These are phyloP conservation scores for Larix sibirica DNA, from an alignment of 83 land plant species.

Conservation along the genomic window DNA sequence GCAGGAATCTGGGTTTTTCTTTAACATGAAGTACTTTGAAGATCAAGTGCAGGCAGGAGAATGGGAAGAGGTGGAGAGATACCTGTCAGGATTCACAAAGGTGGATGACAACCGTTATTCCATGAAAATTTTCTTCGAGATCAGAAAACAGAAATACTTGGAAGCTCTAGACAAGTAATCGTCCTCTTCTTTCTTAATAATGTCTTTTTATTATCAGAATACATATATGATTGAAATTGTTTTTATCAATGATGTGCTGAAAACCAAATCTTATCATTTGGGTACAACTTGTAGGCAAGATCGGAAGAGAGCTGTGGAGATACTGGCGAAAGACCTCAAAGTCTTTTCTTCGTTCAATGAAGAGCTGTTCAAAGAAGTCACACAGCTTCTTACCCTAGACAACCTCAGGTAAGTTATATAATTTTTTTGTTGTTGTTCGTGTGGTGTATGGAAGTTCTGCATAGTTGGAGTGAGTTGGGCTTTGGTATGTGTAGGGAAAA, in stretches of 20 bases:
- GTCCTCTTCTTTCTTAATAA: no score
- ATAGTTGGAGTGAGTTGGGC: not conserved
- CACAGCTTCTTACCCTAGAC: slow-evolving; percentile 82
- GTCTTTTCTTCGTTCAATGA: slow-evolving; percentile 86
- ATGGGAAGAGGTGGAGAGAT: slow-evolving; percentile 76
- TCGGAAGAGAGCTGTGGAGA: slow-evolving; percentile 81
- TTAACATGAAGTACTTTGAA: slow-evolving; percentile 82
- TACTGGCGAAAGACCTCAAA: slow-evolving; percentile 80
- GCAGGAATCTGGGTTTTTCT: slow-evolving; percentile 72
- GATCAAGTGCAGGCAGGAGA: slow-evolving; percentile 74
- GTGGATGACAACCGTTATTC: slow-evolving; percentile 79
- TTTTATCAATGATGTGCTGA: no score
- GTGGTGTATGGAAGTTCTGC: not conserved
- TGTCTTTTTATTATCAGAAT: no score
- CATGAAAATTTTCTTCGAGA: slow-evolving; percentile 79
- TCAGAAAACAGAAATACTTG: slow-evolving; percentile 72
- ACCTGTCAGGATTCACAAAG: slow-evolving; percentile 71
- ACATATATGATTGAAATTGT: no score
- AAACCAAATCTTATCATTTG: not conserved
- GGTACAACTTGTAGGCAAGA: slow-evolving; percentile 66
- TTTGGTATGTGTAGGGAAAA: slow-evolving; percentile 48
- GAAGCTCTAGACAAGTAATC: slow-evolving; percentile 71
- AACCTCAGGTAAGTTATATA: slow-evolving; percentile 56
- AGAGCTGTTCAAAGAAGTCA: slow-evolving; percentile 83
- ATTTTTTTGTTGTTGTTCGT: not conserved